Base-by-base conservation (phyloP, 805 yeast species). In the Yarrowia hollandica region DNA sequence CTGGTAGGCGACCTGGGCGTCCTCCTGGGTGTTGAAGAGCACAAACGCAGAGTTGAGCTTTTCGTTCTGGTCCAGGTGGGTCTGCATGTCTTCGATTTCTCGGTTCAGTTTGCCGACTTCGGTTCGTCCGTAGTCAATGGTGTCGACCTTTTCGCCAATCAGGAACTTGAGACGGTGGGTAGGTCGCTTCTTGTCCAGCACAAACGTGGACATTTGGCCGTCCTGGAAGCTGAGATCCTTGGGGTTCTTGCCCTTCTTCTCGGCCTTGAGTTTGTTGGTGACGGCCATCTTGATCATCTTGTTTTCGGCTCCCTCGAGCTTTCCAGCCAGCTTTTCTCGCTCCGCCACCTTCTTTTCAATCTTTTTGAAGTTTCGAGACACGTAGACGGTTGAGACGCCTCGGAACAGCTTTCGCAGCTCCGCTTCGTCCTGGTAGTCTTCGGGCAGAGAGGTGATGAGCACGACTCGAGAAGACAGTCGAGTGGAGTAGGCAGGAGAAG, bases 1-100 rank as follows among this genome's bases (percentile, higher is more conserved):
- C 74, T 92, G 98, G 72, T 79, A 87, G 48, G 96, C 96, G 65
- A 83, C 79, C 73, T 91, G 97, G 60, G 94, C 86, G 69, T 91
- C 96, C 62, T 86, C 79, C 72, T 90, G 97, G 62, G 88, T 78
- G 54, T 86, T 80, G 72, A 94, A 92, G 68, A 88, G 90, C 60
- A 90, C 71, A 67, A 90, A 89, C 5, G 85, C 92, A 34, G 96
- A 82, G 61, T 90, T 89, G 76, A 89, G 83, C n/a, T 91, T 86
- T 3, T 81, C 75, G 62, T 77, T 77, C 7, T 78, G 72, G 50
- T 79, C 78, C 71, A 81, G 79, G 34, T 75, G 72, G 15, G 71
- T 67, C 72, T 89, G 97, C 50, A 76, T 72, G 25, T 78, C 75
- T 44, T 74, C 76, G 64, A 94, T 86, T 55, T 87, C 81, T 11